Base-by-base conservation (phyloP, 108 stramenopile genomes). In the Nitzschia palea region DNA sequence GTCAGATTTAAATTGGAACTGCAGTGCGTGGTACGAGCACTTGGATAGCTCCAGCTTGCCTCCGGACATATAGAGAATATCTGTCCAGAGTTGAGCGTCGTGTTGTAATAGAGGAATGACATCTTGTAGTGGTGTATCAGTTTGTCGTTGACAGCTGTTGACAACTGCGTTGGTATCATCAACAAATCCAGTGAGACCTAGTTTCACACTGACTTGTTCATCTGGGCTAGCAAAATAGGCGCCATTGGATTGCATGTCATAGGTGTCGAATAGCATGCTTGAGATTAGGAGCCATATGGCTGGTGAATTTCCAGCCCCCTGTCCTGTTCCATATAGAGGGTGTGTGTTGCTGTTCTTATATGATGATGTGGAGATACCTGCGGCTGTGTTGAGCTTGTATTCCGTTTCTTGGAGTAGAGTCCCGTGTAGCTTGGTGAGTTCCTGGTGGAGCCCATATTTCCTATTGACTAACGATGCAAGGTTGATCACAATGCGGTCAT, bases 81-180 rank as follows among this genome's bases (percentile, higher is more conserved):
- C n/a, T 6, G 9, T 23, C 50, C 50, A 51, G 50, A 51, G 50
- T 51, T 51, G n/a, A 8, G 50, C 50, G n/a, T 51, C 50, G 5
- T 8, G 20, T 51, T 18, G n/a, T 6, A n/a, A 6, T 23, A n/a
- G 6, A n/a, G 18, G 12, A 18, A 18, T 8, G 6, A 51, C 5
- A 18, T 6, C 50, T 6, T 6, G 18, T 23, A 51, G 9, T 8
- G 50, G 6, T n/a, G 50, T 10, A n/a, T 18, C 12, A 18, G n/a
- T 10, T 14, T 18, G 8, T n/a, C 8, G 8, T 23, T 14, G 50
- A 23, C 8, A 51, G n/a, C n/a, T n/a, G 23, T 51, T 51, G 8
- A n/a, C n/a, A 6, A 14, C 12, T 6, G 12, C 8, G 23, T 6
- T 51, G 23, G 50, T 14, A 14, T 40, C 37, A 14, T 40, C 37